Base-by-base conservation (phyloP, 2,329 filamentous ascomycete species). In the Botrytis deweyae region DNA sequence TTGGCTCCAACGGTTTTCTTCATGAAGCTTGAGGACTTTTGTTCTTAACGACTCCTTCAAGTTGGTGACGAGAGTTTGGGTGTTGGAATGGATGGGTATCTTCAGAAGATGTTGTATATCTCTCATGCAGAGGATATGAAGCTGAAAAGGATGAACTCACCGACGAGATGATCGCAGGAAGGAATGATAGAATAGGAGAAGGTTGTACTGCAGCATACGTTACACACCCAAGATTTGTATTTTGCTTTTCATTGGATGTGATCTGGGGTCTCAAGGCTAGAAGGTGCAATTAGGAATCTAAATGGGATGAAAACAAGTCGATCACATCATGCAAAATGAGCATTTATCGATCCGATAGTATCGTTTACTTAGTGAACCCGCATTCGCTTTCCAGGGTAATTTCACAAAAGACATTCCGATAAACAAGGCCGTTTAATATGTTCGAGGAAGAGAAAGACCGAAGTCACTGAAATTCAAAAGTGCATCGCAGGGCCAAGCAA, bases 1-100 rank as follows among this genome's bases (percentile, higher is more conserved):
- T 69, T 58, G 10, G 36, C 36, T 42, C 36, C 38, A 68, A 58
- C 49, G 36, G 66, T 58, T 68, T 33, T 58, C 49, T 68, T 68
- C n/a, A 68, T 42, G 25, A 6, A 58, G 49, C 16, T 58, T 58
- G n/a, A n/a, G 29, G 18, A 33, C 18, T 9, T 59, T 58, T 59
- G 25, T 9, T 14, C 12, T 58, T 58, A 20, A 18, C 0, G 10
- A 9, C 10, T 25, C 38, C n/a, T 25, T 33, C 22, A 12, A 14
- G 18, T 58, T 59, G 40, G 49, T 33, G 49, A 33, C 29, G 6
- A 33, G 22, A 6, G 33, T 5, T 58, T 58, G 36, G 6, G 7
- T 44, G 18, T 58, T 69, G 49, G 10, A 33, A 20, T 22, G 16
- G 1, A 42, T 42, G 4, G 38, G 12, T 58, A 16, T 44, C 49